These are phyloP conservation scores for Clitoria ternatea DNA, from an alignment of 306 rosid genomes.

Conservation along the genomic window DNA sequence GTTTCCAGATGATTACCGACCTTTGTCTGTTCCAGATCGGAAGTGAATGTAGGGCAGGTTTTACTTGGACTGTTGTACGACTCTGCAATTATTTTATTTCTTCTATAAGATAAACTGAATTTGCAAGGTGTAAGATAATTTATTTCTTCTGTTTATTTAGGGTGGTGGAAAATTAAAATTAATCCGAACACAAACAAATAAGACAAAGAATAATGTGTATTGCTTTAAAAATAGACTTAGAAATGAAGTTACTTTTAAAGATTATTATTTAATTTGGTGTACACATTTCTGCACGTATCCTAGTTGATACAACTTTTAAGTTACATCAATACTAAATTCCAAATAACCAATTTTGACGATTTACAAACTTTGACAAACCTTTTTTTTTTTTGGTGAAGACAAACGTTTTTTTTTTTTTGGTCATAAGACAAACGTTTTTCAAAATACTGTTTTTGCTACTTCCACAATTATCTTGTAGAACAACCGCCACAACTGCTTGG, in stretches of 20 bases:
- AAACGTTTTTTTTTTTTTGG: background rate
- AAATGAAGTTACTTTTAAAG: background rate
- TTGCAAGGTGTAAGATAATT: slow-evolving; percentile 6
- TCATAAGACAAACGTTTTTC: background rate
- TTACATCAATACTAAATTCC: background rate
- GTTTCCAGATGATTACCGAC: slow-evolving; percentile 18
- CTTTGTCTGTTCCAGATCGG: slow-evolving; percentile 27
- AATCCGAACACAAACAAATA: background rate
- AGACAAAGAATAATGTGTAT: too few species aligned
- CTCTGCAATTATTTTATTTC: slow-evolving; percentile 28
- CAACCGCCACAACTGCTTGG: background rate
- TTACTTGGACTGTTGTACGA: slow-evolving; percentile 20
- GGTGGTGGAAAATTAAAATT: too few species aligned
- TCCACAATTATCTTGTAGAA: background rate
- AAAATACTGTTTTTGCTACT: background rate
- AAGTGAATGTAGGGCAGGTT: slow-evolving; percentile 38
- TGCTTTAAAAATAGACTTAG: background rate
- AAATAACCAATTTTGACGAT: too few species aligned
- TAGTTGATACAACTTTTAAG: background rate
- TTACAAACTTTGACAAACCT: too few species aligned
- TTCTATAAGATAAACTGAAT: slow-evolving; percentile 31
- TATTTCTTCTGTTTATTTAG: background rate
- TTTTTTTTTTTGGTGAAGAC: too few species aligned
- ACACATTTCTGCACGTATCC: background rate
- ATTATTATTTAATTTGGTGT: background rate